Base-by-base conservation (phyloP, 441 rosid species). In the Omphalea diandra region DNA sequence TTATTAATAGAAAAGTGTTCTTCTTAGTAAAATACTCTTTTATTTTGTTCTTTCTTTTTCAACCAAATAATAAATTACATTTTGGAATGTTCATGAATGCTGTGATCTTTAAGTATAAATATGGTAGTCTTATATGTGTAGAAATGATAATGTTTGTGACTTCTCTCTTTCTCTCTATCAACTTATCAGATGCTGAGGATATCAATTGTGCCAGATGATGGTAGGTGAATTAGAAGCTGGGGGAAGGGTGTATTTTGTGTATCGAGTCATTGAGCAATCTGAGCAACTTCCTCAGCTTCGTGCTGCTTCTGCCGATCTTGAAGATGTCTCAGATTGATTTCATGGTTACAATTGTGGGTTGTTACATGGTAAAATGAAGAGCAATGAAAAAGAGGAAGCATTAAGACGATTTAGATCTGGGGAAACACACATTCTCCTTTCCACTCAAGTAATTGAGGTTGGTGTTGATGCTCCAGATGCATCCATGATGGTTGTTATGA, bases 401-500 rank as follows among this genome's bases (percentile, higher is more conserved):
- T 76, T 92, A 70, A 85, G 76, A 67, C 77, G 77, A 75, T 92
- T 92, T 78, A 84, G 97, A 83, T 83, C 81, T 11, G 98, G 97
- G 66, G 98, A 86, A 75, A 90, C 96, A 5, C 90, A 73, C 52
- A 83, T 90, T 71, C 83, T 92, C 38, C 92, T 95, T 68, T 82
- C 99, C 41, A 92, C 98, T 35, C 97, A 87, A 79, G 97, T 92
- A 60, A 88, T 90, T 69, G 98, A 94, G 87, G 82, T 90, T 43
- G 99, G 97, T 32, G 97, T 92, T 67, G 99, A 95, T 70, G 89
- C 92, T 63, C 96, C 99, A 18, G 93, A 95, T 77, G 99, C 97
- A 31, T 89, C 97, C 43, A 86, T 92, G 98, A 92, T 95, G 96
- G 88, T 95, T 76, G 98, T 90, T 60, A 89, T 92, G 98, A 94